These are phyloP conservation scores for Eucalyptus rudis DNA, from an alignment of 345 rosid genomes.

Conservation along the genomic window DNA sequence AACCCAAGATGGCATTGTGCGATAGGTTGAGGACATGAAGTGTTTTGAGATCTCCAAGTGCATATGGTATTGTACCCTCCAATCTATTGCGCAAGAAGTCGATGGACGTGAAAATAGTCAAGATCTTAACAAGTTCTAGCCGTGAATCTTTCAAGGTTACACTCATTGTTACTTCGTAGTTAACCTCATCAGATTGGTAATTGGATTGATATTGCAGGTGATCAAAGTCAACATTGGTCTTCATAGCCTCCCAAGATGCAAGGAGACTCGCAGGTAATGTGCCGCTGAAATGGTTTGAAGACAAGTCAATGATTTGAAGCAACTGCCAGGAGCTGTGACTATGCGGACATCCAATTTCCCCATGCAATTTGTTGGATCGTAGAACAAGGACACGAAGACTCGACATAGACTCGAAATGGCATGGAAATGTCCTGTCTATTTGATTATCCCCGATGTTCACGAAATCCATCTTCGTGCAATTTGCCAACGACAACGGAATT, in stretches of 20 bases:
- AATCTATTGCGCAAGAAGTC: constrained; percentile 21
- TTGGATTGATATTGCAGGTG: too few relatives aligned
- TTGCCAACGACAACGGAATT: too few relatives aligned
- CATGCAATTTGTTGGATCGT: constrained; percentile 11
- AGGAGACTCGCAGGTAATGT: rapidly evolving
- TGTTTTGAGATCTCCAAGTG: not conserved
- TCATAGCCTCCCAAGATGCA: not conserved
- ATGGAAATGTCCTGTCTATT: constrained; percentile 15
- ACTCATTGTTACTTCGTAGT: too few relatives aligned
- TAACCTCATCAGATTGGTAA: too few relatives aligned
- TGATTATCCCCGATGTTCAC: too few relatives aligned
- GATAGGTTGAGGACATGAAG: constrained; percentile 6
- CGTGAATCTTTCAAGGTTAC: constrained; percentile 21
- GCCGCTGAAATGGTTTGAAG: constrained; percentile 12
- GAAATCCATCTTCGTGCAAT: rapidly evolving
- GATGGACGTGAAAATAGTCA: constrained; percentile 13
- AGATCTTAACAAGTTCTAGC: constrained; percentile 20
- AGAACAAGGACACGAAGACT: constrained; percentile 19
- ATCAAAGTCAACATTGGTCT: not conserved
- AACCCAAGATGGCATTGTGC: constrained; percentile 9
- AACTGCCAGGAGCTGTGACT: not conserved
- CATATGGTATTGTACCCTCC: constrained; percentile 10
- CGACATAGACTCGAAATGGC: not conserved
- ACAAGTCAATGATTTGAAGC: constrained; percentile 31
- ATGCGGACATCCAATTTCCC: not conserved